Base-by-base conservation (phyloP, 2,329 filamentous ascomycete genomes). In the Pseudocercospora vitis region DNA sequence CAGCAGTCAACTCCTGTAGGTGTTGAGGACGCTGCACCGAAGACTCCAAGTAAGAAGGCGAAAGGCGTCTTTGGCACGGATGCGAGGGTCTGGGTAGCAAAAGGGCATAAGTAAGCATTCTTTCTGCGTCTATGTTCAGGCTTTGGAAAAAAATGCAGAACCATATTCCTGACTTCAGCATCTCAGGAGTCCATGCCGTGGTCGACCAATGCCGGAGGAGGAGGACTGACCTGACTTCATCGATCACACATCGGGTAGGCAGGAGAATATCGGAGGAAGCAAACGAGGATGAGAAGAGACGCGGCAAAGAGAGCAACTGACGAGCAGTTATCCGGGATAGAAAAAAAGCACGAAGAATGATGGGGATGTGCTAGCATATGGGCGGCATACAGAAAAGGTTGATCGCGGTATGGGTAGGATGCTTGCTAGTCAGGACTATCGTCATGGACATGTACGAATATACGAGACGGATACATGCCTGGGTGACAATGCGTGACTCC, bases 21-120 rank as follows among this genome's bases (percentile, higher is more conserved):
- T 26, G 45, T 28, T 7, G 45, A 48, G 3, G 21, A 23, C 16
- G 14, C 28, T 4, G 32, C n/a, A 4, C 29, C 28, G 11, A 37
- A 48, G 32, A 48, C 45, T 23, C 51, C 51, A 16, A n/a, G 19
- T 11, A 39, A 44, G 35, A 52, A 49, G 21, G 24, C 29, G n/a
- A 12, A 8, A n/a, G 33, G 33, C 12, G 31, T 46, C 12, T 49
- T 48, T 23, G 51, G 51, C 16, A 53, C 51, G 18, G 51, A 53
- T 32, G 44, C 51, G 3, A 48, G 51, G 28, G 45, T 49, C 18
- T 48, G 45, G 44, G 33, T 31, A 24, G 29, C 45, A 18, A 12
- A 23, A 11, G 45, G 45, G 1, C 24, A 35, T 31, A 48, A 48
- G 45, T 37, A 45, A 45, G 40, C 29, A 4, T 29, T 8, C 23